Percentiles rank a stretch among this genome's conserved stretches.
These are phyloP conservation scores for Cupressus sempervirens DNA, from an alignment of 75 land plant species.

Conservation along the genomic window DNA sequence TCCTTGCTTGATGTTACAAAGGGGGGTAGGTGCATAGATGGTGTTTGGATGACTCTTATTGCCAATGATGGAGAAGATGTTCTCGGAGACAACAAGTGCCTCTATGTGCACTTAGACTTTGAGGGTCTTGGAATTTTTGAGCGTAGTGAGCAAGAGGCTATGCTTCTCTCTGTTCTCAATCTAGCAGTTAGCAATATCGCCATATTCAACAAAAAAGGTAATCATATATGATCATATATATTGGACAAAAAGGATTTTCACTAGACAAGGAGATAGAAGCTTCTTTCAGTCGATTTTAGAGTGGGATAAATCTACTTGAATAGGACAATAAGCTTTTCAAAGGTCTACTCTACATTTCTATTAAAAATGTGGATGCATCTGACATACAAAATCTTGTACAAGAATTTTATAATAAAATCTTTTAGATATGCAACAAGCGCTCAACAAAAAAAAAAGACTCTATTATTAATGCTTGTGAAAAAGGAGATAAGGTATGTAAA, in stretches of 20 bases:
- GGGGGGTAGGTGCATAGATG: constrained; percentile 46
- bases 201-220: not conserved
- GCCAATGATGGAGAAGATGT: not conserved
- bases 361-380: constrained; percentile 22
- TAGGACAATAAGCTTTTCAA: constrained; percentile 25
- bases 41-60: constrained; percentile 33
- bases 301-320: constrained; percentile 22
- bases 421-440: constrained; percentile 24
- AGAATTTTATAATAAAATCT: not conserved
- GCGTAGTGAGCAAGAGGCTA: constrained; percentile 13
- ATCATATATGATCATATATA: too few species aligned
- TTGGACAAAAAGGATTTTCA: constrained; percentile 24
- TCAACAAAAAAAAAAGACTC: too few species aligned
- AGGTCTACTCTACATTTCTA: constrained; percentile 33
- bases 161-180: constrained; percentile 13
- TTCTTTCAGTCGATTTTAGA: constrained; percentile 31
- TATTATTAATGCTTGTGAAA: too few species aligned
- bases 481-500: too few species aligned
- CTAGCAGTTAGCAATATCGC: constrained; percentile 1
- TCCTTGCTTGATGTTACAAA: constrained; percentile 34
- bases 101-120: constrained; percentile 26
- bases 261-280: constrained; percentile 31
- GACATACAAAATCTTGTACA: too few species aligned
- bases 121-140: constrained; percentile 29
- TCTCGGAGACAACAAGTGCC: not conserved